Percentiles rank a stretch among this genome's conserved stretches.
Conservation (phyloP, 1,284 basidiomycete genomes). For the Wallemia mellicola region DNA sequence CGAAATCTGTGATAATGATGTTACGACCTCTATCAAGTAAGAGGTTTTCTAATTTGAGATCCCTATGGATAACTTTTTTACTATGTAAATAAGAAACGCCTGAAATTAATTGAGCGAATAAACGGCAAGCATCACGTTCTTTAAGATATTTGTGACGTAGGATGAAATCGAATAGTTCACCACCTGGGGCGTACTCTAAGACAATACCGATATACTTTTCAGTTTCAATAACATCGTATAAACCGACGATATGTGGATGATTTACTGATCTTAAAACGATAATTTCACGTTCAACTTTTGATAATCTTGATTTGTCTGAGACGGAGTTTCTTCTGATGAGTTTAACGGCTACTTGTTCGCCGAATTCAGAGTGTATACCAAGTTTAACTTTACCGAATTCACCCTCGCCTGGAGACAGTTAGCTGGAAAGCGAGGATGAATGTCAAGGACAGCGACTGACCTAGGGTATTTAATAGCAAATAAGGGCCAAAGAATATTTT, state of each 20-base stretch:
- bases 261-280: slow-evolving; percentile 79
- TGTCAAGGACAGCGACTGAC: neutral
- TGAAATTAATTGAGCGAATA: slow-evolving; percentile 94
- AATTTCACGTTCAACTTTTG: slow-evolving; percentile 91
- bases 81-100: slow-evolving; percentile 97
- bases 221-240: slow-evolving; percentile 97
- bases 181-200: slow-evolving; percentile 77
- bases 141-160: slow-evolving; percentile 88
- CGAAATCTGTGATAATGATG: slow-evolving; percentile 98
- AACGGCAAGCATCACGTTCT: slow-evolving; percentile 75
- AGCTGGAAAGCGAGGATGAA: neutral
- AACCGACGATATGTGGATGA: slow-evolving; percentile 90
- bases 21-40: slow-evolving; percentile 89
- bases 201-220: slow-evolving; percentile 99
- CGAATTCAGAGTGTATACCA: slow-evolving; percentile 74
- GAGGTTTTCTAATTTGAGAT: slow-evolving; percentile 94
- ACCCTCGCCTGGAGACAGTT: slow-evolving; percentile 36
- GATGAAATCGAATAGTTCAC: slow-evolving; percentile 97
- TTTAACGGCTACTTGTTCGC: slow-evolving; percentile 98
- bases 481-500: slow-evolving; percentile 86
- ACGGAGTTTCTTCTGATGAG: slow-evolving; percentile 80
- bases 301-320: slow-evolving; percentile 56
- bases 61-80: slow-evolving; percentile 96
- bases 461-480: slow-evolving; percentile 63
- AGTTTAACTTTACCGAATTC: slow-evolving; percentile 99